These are phyloP conservation scores for Aspergillus olivimuriae DNA, from an alignment of 495 filamentous ascomycete genomes.

Conservation along the genomic window DNA sequence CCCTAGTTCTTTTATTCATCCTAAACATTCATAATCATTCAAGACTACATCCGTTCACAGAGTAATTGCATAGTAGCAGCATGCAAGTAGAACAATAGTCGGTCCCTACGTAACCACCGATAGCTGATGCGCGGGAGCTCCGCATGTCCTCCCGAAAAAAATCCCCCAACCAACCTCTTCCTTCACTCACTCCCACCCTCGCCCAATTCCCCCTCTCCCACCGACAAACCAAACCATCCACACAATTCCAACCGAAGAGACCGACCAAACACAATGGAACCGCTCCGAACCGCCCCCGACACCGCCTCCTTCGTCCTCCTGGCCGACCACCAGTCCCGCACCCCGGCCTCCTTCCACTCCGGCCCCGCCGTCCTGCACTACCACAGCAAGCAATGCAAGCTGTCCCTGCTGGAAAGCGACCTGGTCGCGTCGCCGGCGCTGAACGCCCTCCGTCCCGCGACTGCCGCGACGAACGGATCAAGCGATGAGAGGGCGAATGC, in stretches of 20 bases:
- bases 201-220: neutral
- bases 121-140: too few relatives aligned
- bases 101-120: too few relatives aligned
- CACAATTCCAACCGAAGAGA: conserved; percentile 1
- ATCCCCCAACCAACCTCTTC: too few relatives aligned
- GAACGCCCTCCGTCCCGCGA: conserved; percentile 22
- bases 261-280: conserved; percentile 34
- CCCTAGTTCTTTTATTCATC: too few relatives aligned
- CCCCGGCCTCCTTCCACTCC: conserved; percentile 75
- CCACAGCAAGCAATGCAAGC: conserved; percentile 56
- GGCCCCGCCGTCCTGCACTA: conserved; percentile 76
- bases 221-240: too few relatives aligned
- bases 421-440: conserved; percentile 26
- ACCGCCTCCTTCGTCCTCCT: conserved; percentile 62
- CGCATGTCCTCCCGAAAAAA: too few relatives aligned
- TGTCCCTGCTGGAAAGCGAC: conserved; percentile 43
- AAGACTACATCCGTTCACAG: too few relatives aligned
- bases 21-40: too few relatives aligned
- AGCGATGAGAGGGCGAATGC: conserved; percentile 16
- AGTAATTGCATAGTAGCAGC: too few relatives aligned
- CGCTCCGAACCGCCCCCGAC: conserved; percentile 42
- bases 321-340: conserved; percentile 73
- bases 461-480: conserved; percentile 13
- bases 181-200: neutral
- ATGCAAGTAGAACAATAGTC: too few relatives aligned